A percentile compares a stretch with the other conserved stretches of the same genome.
These are phyloP conservation scores for Kernera saxatilis DNA, from an alignment of 345 rosid genomes.

Conservation along the genomic window DNA sequence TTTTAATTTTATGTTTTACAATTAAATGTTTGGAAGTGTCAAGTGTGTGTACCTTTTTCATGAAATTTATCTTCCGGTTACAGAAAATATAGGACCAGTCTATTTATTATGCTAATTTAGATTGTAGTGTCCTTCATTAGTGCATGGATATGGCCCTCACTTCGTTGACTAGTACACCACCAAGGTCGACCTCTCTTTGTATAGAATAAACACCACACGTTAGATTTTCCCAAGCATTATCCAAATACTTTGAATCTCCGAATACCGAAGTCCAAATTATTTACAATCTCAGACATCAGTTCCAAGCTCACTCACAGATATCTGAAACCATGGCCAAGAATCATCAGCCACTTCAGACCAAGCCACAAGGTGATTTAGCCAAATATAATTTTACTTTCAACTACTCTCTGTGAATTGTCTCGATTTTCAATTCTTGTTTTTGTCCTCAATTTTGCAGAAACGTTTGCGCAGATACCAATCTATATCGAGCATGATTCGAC, in stretches of 20 bases:
- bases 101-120: no score
- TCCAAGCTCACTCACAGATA: background rate
- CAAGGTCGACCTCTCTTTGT: background rate
- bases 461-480: background rate
- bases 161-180: background rate
- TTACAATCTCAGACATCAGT: background rate
- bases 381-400: background rate
- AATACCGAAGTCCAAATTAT: background rate
- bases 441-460: background rate
- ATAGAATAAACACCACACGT: background rate
- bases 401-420: background rate
- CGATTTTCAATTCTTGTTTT: background rate
- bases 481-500: background rate
- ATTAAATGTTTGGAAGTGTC: background rate
- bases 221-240: background rate
- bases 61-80: background rate
- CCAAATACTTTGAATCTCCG: background rate
- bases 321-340: constrained; percentile 2
- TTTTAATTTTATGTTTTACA: background rate
- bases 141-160: no score
- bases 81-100: no score
- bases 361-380: background rate
- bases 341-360: background rate
- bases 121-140: no score
- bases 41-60: background rate